Evolutionary conservation across 805 yeast genomes (phyloP).

Genomic region (Kazachstania bromeliacearum): DNA sequence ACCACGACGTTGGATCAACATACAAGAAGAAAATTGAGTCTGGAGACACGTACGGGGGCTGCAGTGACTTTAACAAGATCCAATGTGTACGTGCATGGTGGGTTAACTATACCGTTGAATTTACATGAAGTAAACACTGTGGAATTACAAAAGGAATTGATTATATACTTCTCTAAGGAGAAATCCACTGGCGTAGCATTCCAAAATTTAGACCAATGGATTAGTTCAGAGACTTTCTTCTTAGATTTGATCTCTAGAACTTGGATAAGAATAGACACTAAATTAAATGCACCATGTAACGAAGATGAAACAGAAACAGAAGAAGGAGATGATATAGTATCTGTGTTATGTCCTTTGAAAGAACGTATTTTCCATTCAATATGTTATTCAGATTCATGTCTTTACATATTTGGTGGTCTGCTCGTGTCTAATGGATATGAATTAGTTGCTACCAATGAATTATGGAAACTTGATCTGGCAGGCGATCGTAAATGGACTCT

Average conservation of each 20-base stretch:
- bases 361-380: constrained; percentile 52
- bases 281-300: constrained; percentile 4
- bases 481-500: constrained; percentile 42
- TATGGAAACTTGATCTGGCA: constrained; percentile 59
- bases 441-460: constrained; percentile 45
- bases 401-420: constrained; percentile 65
- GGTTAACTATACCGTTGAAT: constrained; percentile 49
- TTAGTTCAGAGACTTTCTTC: constrained; percentile 55
- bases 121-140: constrained; percentile 33
- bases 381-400: constrained; percentile 38
- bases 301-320: not conserved
- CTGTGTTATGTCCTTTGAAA: constrained; percentile 5
- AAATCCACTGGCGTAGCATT: constrained; percentile 16
- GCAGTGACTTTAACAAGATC: constrained; percentile 50
- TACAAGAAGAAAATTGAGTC: constrained; percentile 41
- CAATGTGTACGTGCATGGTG: constrained; percentile 55
- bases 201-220: constrained; percentile 28
- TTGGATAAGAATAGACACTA: constrained; percentile 40
- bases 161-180: constrained; percentile 20
- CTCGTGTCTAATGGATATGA: constrained; percentile 31
- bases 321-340: constrained; percentile 1
- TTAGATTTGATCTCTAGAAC: constrained; percentile 47
- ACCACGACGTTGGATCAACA: constrained; percentile 23
- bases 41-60: constrained; percentile 61
- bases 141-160: constrained; percentile 34